Evolutionary conservation across 306 rosid genomes (phyloP).

Genomic region (Morella rubra): DNA sequence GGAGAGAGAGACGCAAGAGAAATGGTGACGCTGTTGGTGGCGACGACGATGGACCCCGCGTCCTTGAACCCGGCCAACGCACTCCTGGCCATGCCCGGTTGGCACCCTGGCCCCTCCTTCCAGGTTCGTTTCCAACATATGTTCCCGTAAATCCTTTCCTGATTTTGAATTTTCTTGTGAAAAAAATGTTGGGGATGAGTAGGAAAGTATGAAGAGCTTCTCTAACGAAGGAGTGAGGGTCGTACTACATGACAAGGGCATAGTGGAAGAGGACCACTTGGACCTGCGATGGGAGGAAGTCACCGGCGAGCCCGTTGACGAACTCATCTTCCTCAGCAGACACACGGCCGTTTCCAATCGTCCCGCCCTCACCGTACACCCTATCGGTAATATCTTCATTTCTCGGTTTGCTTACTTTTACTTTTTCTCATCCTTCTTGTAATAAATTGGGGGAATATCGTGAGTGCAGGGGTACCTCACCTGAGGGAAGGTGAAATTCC

Average conservation of each 20-base stretch:
- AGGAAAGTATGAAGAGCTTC: constrained; percentile 61
- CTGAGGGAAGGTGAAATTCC: constrained; percentile 77
- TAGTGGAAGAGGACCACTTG: constrained; percentile 65
- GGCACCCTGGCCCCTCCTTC: constrained; percentile 59
- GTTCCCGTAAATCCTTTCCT: neutral
- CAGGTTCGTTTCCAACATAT: constrained; percentile 39
- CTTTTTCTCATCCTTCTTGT: neutral
- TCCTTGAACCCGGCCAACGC: constrained; percentile 87
- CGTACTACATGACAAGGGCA: constrained; percentile 55
- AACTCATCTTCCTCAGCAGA: constrained; percentile 76
- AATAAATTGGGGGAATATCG: neutral
- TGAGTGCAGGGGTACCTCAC: constrained; percentile 76
- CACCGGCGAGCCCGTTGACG: constrained; percentile 70
- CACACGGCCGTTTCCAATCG: constrained; percentile 90
- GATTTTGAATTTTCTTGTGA: too few species aligned
- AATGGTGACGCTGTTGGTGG: constrained; percentile 79
- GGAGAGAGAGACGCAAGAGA: constrained; percentile 1
- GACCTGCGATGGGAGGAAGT: constrained; percentile 74
- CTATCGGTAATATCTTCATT: constrained; percentile 51
- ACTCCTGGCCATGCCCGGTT: constrained; percentile 71
- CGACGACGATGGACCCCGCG: constrained; percentile 82
- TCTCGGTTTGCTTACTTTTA: neutral
- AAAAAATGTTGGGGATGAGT: neutral
- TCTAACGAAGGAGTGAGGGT: constrained; percentile 58
- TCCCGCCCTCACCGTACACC: constrained; percentile 90